Conservation (phyloP, 306 rosid species). For the Medicago ruthenica region DNA sequence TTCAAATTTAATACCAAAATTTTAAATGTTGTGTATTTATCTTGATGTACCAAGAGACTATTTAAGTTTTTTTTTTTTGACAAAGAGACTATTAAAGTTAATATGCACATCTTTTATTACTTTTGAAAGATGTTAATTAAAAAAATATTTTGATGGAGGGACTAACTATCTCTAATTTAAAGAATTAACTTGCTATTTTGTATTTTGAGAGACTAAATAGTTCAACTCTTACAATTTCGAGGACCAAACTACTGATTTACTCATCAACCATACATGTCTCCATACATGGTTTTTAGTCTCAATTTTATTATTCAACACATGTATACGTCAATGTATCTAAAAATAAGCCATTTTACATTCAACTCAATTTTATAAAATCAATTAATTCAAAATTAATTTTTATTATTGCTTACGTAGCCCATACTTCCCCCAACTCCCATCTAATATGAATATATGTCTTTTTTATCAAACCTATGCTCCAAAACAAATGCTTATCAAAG, state of each 20-base stretch:
- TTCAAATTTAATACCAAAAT: no score
- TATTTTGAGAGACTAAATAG: background rate
- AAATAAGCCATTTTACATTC: background rate
- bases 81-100: no score
- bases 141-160: background rate
- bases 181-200: background rate
- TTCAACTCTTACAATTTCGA: background rate
- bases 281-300: background rate
- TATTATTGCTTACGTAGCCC: background rate
- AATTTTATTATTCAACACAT: background rate
- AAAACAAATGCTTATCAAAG: conserved; percentile 34
- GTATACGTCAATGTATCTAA: background rate
- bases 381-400: background rate
- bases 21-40: no score
- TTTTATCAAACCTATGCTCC: conserved; percentile 31
- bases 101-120: background rate
- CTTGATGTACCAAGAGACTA: no score
- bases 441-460: background rate
- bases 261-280: no score
- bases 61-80: no score
- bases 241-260: background rate
- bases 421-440: background rate
- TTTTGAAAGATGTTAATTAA: background rate
- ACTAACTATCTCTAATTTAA: background rate
- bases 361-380: background rate